Conservation (phyloP, 2,329 filamentous ascomycete species). For the Colletotrichum liaoningense region DNA sequence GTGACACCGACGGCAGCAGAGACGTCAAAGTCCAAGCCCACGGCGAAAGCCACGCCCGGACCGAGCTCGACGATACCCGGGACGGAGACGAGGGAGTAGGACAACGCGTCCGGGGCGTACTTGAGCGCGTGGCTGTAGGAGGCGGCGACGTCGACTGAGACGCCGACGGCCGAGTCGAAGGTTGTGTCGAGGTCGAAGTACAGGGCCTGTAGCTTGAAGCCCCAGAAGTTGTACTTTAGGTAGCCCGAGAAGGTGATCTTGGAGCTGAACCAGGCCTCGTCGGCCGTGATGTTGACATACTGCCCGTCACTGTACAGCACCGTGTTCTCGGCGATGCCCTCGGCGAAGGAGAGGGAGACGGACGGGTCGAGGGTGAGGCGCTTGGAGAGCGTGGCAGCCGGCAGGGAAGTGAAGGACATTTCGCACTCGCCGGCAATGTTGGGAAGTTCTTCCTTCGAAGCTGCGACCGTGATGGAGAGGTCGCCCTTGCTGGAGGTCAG, state of each 20-base stretch:
- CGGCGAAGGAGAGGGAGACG: slow-evolving; percentile 36
- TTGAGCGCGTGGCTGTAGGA: slow-evolving; percentile 47
- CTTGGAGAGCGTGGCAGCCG: slow-evolving; percentile 39
- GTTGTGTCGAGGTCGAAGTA: slow-evolving; percentile 56
- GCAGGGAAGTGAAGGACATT: slow-evolving; percentile 42
- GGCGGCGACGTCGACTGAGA: slow-evolving; percentile 48
- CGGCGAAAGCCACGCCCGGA: slow-evolving; percentile 49
- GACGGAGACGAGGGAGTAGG: slow-evolving; percentile 50
- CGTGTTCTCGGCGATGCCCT: slow-evolving; percentile 41
- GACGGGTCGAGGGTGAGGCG: slow-evolving; percentile 43
- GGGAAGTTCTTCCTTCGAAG: slow-evolving; percentile 45
- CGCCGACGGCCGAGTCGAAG: slow-evolving; percentile 48
- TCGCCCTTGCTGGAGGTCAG: slow-evolving; percentile 42
- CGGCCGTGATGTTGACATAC: slow-evolving; percentile 48
- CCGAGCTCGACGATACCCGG: slow-evolving; percentile 53
- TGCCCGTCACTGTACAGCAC: slow-evolving; percentile 43
- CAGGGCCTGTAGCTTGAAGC: slow-evolving; percentile 47
- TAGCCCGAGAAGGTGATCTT: slow-evolving; percentile 54
- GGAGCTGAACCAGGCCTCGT: slow-evolving; percentile 48
- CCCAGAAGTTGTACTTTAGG: slow-evolving; percentile 52
- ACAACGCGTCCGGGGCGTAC: slow-evolving; percentile 50
- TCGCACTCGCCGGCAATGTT: slow-evolving; percentile 45
- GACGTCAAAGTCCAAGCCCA: slow-evolving; percentile 51
- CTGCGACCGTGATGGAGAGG: slow-evolving; percentile 45
- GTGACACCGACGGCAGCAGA: slow-evolving; percentile 46